These are phyloP conservation scores for Termitomyces sp. DNA, from an alignment of 768 basidiomycete genomes.

Conservation along the genomic window DNA sequence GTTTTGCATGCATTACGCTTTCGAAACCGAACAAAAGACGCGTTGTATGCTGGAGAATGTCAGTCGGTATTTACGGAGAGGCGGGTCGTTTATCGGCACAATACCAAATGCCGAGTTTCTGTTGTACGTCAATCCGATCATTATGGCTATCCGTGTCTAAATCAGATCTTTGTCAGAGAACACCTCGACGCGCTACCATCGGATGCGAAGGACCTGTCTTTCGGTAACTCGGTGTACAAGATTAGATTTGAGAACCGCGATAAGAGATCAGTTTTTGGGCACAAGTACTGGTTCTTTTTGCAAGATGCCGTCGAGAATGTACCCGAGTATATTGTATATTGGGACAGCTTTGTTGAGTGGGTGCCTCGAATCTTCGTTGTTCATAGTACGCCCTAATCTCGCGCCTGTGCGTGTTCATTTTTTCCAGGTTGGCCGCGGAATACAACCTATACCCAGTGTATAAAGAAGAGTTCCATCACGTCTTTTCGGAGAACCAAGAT, in stretches of 20 bases:
- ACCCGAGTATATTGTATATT: constrained; percentile 95
- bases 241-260: constrained; percentile 81
- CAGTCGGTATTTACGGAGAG: constrained; percentile 69
- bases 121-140: constrained; percentile 53
- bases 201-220: constrained; percentile 68
- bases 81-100: constrained; percentile 96
- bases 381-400: background rate
- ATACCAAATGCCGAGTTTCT: constrained; percentile 87
- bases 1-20: constrained; percentile 99
- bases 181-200: constrained; percentile 70
- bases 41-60: constrained; percentile 94
- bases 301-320: constrained; percentile 96
- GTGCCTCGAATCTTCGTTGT: constrained; percentile 39
- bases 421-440: constrained; percentile 73
- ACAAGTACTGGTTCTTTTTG: constrained; percentile 92
- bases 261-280: constrained; percentile 70
- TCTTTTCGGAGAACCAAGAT: constrained; percentile 80
- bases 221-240: constrained; percentile 89
- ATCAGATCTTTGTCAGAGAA: constrained; percentile 41
- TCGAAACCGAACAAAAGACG: constrained; percentile 85
- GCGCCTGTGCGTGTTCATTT: background rate
- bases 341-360: constrained; percentile 89
- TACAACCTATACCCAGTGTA: constrained; percentile 75
- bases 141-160: constrained; percentile 5
- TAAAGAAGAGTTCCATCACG: constrained; percentile 86